phyloP scores from a whole-genome alignment of 1,139 yeast genomes.

The Lodderomyces orthopsilosis region DNA sequence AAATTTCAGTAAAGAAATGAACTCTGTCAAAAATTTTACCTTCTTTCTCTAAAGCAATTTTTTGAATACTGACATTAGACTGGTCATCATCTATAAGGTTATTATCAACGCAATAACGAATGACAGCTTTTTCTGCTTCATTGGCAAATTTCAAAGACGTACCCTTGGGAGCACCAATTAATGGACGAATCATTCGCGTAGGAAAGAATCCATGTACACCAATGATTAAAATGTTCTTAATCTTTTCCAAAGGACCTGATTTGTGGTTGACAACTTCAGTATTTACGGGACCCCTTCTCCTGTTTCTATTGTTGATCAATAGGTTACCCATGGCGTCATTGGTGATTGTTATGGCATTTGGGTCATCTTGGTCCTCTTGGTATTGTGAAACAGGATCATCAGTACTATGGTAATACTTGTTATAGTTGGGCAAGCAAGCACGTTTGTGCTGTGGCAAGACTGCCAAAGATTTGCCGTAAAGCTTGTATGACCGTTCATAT shows the following conservation, averaged over 20 bases:
- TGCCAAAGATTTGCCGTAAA: slow-evolving; percentile 41
- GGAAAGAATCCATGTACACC: slow-evolving; percentile 98
- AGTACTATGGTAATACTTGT: slow-evolving; percentile 24
- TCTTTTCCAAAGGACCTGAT: slow-evolving; percentile 32
- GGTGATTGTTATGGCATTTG: slow-evolving; percentile 36
- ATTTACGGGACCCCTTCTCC: slow-evolving; percentile 10
- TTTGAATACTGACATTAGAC: slow-evolving; percentile 63
- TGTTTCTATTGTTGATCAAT: slow-evolving; percentile 30
- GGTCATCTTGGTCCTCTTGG: slow-evolving; percentile 30
- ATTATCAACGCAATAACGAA: slow-evolving; percentile 67
- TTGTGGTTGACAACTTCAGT: slow-evolving; percentile 31
- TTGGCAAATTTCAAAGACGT: slow-evolving; percentile 83
- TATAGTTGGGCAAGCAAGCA: slow-evolving; percentile 45
- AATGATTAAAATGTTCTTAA: slow-evolving; percentile 64
- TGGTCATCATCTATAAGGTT: slow-evolving; percentile 39
- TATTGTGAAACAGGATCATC: slow-evolving; percentile 20
- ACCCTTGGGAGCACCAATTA: slow-evolving; percentile 92
- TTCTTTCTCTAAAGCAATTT: slow-evolving; percentile 89
- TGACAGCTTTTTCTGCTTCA: slow-evolving; percentile 78
- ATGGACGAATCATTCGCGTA: slow-evolving; percentile 73
- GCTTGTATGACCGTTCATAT: slow-evolving; percentile 38
- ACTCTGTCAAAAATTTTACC: slow-evolving; percentile 88
- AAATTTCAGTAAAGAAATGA: slow-evolving; percentile 68
- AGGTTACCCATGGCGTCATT: slow-evolving; percentile 48
- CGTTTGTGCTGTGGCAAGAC: slow-evolving; percentile 37